Conservation (phyloP, 2,329 filamentous ascomycete species). For the Nectriaceae sp. region DNA sequence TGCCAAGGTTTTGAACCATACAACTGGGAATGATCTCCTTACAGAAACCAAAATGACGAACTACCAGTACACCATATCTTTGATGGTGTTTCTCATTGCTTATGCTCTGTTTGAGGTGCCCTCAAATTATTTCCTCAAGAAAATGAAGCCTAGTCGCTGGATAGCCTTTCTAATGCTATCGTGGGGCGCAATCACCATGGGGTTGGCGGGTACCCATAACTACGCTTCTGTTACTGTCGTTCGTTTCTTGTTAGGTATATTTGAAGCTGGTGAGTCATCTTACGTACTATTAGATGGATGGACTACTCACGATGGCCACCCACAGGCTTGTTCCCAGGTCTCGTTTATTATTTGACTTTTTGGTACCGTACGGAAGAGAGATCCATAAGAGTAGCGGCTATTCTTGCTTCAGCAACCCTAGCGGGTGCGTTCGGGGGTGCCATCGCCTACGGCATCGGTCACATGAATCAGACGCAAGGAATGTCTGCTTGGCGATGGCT, state of each 20-base stretch:
- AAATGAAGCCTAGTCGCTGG: constrained; percentile 50
- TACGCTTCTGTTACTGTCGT: constrained; percentile 32
- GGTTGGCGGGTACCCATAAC: constrained; percentile 41
- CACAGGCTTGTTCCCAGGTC: constrained; percentile 33
- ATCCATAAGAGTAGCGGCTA: constrained; percentile 64
- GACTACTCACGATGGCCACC: constrained; percentile 43
- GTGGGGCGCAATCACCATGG: constrained; percentile 43
- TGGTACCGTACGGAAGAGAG: constrained; percentile 73
- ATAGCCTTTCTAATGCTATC: constrained; percentile 33
- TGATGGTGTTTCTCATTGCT: constrained; percentile 41
- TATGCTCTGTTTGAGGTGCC: constrained; percentile 59
- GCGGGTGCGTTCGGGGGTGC: constrained; percentile 72
- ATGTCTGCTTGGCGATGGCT: constrained; percentile 67
- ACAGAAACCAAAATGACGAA: constrained; percentile 47
- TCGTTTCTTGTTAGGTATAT: constrained; percentile 33
- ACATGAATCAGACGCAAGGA: constrained; percentile 64
- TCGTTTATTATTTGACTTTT: constrained; percentile 54
- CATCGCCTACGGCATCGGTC: constrained; percentile 68
- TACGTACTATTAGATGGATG: neutral
- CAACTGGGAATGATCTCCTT: constrained; percentile 33
- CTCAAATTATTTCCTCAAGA: constrained; percentile 47
- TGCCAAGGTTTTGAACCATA: constrained; percentile 38
- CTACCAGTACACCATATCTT: constrained; percentile 59
- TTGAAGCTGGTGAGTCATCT: constrained; percentile 29
- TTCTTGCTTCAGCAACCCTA: constrained; percentile 66